Evolutionary conservation across 2,329 filamentous ascomycete species (phyloP), one percentile per base, ranked within the genome.

Genomic region (Fusarium sp.): DNA sequence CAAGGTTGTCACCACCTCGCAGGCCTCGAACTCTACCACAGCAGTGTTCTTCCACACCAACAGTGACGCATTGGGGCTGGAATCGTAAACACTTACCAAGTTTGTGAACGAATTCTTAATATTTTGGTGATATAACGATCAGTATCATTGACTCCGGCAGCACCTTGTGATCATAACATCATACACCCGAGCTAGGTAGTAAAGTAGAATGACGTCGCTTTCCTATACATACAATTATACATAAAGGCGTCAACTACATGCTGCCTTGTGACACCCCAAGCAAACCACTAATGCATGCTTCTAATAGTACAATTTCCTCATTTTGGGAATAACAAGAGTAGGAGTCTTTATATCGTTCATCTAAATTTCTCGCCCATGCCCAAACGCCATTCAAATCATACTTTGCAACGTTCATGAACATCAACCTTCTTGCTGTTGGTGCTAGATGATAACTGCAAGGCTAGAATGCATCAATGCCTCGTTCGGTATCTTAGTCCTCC

Each of bases 341-440:
- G 76, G 75, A 75, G 76, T 78, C 75, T 78, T 78, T 75, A 72
- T 77, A 66, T 78, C 73, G 60, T 78, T 77, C 76, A 76, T 78
- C 75, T 78, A 78, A 57, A 63, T 75, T 70, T 78, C 74, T 78
- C 69, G 44, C 65, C 73, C 36, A 55, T 78, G 71, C 73, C 76
- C 70, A 71, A 78, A 78, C 76, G 76, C 76, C 76, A 51, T 70
- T 70, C 76, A 66, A 75, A 75, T 51, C 62, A 75, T 69, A 73
- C 65, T 60, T 39, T 71, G 45, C 65, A 72, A 57, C 50, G 44
- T 45, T 26, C 45, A 42, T 15, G 31, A 28, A 18, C 33, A 44
- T 44, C 65, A 45, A 28, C 33, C 26, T 45, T 36, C 15, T 59
- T 28, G 20, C 18, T 36, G 51, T 45, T 45, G 51, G 57, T 57